These are phyloP conservation scores for Porcisia deanei DNA, from an alignment of 208 protist species.

Conservation along the genomic window DNA sequence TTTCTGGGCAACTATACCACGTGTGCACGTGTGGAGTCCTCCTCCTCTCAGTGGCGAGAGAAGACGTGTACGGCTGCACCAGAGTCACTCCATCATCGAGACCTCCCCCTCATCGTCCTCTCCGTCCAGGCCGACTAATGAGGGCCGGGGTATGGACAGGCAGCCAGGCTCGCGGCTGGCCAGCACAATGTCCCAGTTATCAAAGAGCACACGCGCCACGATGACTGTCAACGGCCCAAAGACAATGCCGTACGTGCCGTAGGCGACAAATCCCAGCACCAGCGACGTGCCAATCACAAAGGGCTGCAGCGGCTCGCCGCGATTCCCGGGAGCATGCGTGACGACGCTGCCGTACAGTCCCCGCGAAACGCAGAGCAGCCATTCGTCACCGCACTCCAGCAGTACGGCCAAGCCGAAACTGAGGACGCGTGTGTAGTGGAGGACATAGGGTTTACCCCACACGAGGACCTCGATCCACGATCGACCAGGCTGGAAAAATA, in stretches of 20 bases:
- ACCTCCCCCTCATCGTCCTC: slow-evolving; percentile 13
- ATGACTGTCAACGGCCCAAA: slow-evolving; percentile 74
- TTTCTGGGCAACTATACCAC: no score
- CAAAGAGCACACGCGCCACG: slow-evolving; percentile 69
- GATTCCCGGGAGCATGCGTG: slow-evolving; percentile 24
- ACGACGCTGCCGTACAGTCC: slow-evolving; percentile 40
- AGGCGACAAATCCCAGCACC: slow-evolving; percentile 67
- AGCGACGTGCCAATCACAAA: slow-evolving; percentile 61
- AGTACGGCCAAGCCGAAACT: slow-evolving; percentile 37
- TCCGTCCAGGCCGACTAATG: neutral
- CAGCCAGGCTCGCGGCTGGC: neutral
- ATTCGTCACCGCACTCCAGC: slow-evolving; percentile 57
- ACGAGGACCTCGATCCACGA: slow-evolving; percentile 14
- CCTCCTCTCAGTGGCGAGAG: neutral
- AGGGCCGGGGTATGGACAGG: neutral
- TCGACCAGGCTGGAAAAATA: slow-evolving; percentile 6
- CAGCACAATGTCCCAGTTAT: slow-evolving; percentile 72
- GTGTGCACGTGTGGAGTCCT: neutral
- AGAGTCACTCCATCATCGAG: neutral
- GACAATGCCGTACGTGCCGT: slow-evolving; percentile 63
- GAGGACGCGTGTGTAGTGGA: slow-evolving; percentile 30
- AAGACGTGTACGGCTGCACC: neutral
- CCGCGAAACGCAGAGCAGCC: slow-evolving; percentile 66
- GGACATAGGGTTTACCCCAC: slow-evolving; percentile 18
- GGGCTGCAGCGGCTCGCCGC: slow-evolving; percentile 46